Conservation (phyloP, 192 early-diverging fungal species). For the Jimgerdemannia lactiflua region DNA sequence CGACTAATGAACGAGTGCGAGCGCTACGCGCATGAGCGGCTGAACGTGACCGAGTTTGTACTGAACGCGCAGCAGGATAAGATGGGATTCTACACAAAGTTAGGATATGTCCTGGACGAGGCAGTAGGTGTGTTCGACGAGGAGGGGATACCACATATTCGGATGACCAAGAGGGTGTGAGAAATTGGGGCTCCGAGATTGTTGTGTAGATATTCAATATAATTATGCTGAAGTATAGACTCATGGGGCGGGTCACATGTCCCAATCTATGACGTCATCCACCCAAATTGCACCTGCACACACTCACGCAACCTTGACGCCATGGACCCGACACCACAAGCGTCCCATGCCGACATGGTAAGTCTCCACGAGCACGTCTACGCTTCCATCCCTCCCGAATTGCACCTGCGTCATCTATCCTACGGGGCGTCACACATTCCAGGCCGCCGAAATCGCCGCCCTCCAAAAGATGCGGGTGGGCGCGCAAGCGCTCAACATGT, state of each 20-base stretch:
- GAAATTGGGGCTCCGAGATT: neutral
- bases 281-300: neutral
- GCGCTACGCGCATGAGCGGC: neutral
- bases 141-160: neutral
- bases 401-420: no score
- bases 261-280: neutral
- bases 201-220: neutral
- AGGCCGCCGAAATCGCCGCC: neutral
- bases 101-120: neutral
- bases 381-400: no score
- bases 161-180: neutral
- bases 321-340: neutral
- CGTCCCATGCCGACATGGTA: no score
- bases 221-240: neutral
- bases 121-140: neutral
- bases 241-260: neutral
- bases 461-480: neutral
- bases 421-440: neutral
- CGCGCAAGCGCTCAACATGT: neutral
- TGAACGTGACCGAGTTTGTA: neutral
- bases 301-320: neutral
- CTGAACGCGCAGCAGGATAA: conserved; percentile 14
- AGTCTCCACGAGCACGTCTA: no score
- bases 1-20: conserved; percentile 11
- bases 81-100: conserved; percentile 3